phyloP scores from a whole-genome alignment of 2,329 filamentous ascomycete genomes.

The Ramichloridium luteum region DNA sequence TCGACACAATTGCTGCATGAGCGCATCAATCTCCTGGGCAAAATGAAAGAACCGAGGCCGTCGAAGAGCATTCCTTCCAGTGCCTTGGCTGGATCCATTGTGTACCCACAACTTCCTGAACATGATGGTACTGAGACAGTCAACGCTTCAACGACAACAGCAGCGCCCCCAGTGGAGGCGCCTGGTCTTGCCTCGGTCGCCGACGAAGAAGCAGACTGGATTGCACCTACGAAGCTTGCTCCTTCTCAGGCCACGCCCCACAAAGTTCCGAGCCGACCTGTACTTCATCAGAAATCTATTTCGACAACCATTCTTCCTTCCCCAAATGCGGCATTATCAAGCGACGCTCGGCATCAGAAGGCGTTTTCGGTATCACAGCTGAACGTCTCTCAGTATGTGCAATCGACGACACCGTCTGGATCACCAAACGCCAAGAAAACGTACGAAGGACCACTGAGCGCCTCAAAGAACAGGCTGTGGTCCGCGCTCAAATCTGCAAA shows the following conservation, averaged over 20 bases:
- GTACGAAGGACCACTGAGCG: constrained; percentile 71
- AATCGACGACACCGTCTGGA: constrained; percentile 44
- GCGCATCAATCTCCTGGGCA: constrained; percentile 66
- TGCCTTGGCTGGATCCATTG: constrained; percentile 21
- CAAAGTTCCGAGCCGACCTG: constrained; percentile 28
- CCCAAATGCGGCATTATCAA: constrained; percentile 28
- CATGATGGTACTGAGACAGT: not conserved
- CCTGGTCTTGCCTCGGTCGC: too few species aligned
- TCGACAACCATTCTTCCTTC: constrained; percentile 31
- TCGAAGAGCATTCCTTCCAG: constrained; percentile 28
- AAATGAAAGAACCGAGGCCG: constrained; percentile 37
- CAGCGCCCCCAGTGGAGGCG: too few species aligned
- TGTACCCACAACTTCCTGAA: constrained; percentile 30
- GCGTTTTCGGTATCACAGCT: constrained; percentile 34
- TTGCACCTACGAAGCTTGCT: constrained; percentile 34
- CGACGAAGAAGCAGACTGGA: constrained; percentile 48
- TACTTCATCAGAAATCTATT: constrained; percentile 25
- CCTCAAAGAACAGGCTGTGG: constrained; percentile 84
- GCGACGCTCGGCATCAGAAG: constrained; percentile 42
- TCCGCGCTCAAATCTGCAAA: constrained; percentile 83
- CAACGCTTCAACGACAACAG: too few species aligned
- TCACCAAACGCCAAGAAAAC: constrained; percentile 41
- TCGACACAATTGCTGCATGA: constrained; percentile 91
- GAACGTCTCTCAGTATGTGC: constrained; percentile 25
- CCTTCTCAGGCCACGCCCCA: too few species aligned